Evolutionary conservation across 148 eudicot species (phyloP).

Genomic region (Linanthus parryae): DNA sequence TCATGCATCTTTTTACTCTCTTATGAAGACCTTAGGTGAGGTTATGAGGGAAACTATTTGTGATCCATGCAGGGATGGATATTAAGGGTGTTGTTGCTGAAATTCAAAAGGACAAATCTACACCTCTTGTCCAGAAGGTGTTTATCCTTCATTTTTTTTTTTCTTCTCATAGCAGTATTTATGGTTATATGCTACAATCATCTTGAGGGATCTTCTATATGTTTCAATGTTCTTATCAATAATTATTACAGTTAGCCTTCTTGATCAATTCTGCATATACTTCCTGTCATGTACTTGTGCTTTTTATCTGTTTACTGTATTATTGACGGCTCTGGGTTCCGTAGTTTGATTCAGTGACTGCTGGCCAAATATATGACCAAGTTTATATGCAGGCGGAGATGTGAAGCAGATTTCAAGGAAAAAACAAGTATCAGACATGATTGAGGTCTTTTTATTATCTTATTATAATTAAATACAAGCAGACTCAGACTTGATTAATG

Average conservation of each 20-base stretch:
- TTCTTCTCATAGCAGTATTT: slow-evolving; percentile 4
- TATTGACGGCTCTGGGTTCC: neutral
- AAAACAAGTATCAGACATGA: slow-evolving; percentile 49
- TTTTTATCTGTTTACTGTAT: no score
- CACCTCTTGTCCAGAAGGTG: slow-evolving; percentile 95
- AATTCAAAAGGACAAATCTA: slow-evolving; percentile 71
- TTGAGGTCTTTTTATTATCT: slow-evolving; percentile 53
- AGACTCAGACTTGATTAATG: slow-evolving; percentile 4
- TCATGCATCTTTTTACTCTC: neutral
- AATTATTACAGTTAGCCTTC: neutral
- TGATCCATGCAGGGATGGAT: slow-evolving; percentile 93
- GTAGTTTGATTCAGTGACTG: neutral
- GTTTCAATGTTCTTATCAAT: slow-evolving; percentile 6
- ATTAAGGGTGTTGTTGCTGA: slow-evolving; percentile 94
- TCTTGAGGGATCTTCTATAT: neutral
- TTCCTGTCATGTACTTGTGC: slow-evolving; percentile 6
- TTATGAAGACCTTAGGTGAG: neutral
- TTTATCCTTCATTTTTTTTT: slow-evolving; percentile 3
- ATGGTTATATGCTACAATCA: slow-evolving; percentile 10
- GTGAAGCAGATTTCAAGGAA: slow-evolving; percentile 62
- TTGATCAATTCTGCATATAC: neutral
- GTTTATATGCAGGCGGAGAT: slow-evolving; percentile 84
- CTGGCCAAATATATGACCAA: slow-evolving; percentile 14
- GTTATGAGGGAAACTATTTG: slow-evolving; percentile 28
- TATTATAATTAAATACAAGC: slow-evolving; percentile 7